Conservation (phyloP, 352 stramenopile species). For the Elongisporangium undulatum region DNA sequence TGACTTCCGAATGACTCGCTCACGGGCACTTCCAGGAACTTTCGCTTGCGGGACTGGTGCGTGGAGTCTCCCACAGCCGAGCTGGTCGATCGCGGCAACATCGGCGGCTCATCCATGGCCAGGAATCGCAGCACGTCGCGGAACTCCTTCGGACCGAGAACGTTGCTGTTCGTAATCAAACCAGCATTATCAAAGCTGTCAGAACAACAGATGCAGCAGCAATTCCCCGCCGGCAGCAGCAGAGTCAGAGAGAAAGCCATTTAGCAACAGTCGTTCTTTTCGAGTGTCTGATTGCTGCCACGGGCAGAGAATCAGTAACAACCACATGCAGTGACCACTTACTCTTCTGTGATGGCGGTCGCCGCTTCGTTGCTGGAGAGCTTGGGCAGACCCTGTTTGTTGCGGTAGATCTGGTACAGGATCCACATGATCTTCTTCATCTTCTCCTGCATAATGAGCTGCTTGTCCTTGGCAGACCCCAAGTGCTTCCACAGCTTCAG, state of each 20-base stretch:
- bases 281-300: not conserved
- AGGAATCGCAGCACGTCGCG: slow-evolving; percentile 79
- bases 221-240: slow-evolving; percentile 4
- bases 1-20: slow-evolving; percentile 13
- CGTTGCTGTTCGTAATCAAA: slow-evolving; percentile 64
- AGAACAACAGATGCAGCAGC: slow-evolving; percentile 19
- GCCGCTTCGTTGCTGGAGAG: slow-evolving; percentile 51
- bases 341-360: slow-evolving; percentile 76
- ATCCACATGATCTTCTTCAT: slow-evolving; percentile 93
- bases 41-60: slow-evolving; percentile 55
- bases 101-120: slow-evolving; percentile 76
- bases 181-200: slow-evolving; percentile 47
- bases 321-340: slow-evolving; percentile 26
- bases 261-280: slow-evolving; percentile 12
- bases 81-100: slow-evolving; percentile 53
- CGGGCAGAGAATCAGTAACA: slow-evolving; percentile 1
- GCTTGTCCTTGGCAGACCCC: slow-evolving; percentile 81
- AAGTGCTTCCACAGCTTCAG: slow-evolving; percentile 87
- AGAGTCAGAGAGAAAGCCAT: slow-evolving; percentile 11
- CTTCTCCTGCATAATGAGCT: slow-evolving; percentile 88
- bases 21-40: slow-evolving; percentile 72
- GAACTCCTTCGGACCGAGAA: slow-evolving; percentile 83
- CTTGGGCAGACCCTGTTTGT: slow-evolving; percentile 78
- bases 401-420: slow-evolving; percentile 86
- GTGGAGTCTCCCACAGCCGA: slow-evolving; percentile 28